These are phyloP conservation scores for Cercospora beticola DNA, from an alignment of 2,329 filamentous ascomycete genomes.

Conservation along the genomic window DNA sequence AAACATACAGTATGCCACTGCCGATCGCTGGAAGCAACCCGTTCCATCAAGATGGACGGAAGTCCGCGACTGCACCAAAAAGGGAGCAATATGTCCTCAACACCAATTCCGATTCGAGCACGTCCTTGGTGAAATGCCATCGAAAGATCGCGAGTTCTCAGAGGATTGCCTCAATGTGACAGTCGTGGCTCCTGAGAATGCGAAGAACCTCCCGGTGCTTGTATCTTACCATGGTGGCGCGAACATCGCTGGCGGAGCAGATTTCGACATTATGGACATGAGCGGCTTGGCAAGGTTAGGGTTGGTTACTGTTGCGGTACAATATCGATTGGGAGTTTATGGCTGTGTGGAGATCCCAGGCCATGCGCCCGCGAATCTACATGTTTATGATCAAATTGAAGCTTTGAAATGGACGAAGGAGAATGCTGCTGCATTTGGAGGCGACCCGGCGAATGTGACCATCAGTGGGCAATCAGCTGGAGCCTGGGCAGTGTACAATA, in stretches of 20 bases:
- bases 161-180: conserved; percentile 1
- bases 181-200: not conserved
- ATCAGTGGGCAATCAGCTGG: conserved; percentile 6
- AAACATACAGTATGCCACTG: not conserved
- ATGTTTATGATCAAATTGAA: conserved; percentile 4
- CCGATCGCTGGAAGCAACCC: not conserved
- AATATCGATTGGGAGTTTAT: conserved; percentile 4
- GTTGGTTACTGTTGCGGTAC: not conserved
- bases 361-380: not conserved
- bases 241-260: not conserved
- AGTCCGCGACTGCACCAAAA: not conserved
- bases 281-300: not conserved
- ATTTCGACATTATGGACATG: not conserved
- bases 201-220: conserved; percentile 13
- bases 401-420: conserved; percentile 4
- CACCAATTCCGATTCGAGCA: not conserved
- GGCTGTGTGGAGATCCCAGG: not conserved
- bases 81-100: not conserved
- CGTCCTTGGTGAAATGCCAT: not conserved
- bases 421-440: conserved; percentile 5
- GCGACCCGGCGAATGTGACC: conserved; percentile 2
- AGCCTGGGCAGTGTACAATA: not conserved
- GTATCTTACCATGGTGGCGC: conserved; percentile 23
- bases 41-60: not conserved
- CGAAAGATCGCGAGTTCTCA: not conserved